A percentile compares a stretch with the other conserved stretches of the same genome.
Conservation (phyloP, 768 basidiomycete genomes). For the Lactarius pseudohatsudake region DNA sequence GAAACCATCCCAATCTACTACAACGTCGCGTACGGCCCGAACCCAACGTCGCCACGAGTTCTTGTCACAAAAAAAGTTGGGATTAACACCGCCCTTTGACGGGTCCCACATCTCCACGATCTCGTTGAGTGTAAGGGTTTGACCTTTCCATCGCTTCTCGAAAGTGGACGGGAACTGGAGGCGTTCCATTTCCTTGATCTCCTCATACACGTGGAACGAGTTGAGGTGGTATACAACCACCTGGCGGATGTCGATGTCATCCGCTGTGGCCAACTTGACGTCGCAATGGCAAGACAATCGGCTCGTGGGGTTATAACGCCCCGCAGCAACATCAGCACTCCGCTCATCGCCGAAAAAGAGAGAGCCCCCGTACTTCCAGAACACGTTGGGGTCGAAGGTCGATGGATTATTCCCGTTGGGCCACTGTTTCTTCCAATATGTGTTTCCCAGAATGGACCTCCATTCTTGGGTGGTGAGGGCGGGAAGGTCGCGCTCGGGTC, state of each 20-base stretch:
- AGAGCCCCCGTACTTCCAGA: neutral
- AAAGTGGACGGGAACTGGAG: too few species aligned
- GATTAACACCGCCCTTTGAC: neutral
- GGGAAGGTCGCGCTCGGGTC: neutral
- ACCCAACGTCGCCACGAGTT: neutral
- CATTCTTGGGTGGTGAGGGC: constrained; percentile 1
- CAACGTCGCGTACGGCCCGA: neutral
- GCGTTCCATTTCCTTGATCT: too few species aligned
- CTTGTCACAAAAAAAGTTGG: neutral
- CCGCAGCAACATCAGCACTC: neutral
- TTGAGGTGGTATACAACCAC: too few species aligned
- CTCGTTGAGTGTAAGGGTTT: neutral
- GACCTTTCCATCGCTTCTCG: neutral
- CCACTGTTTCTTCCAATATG: neutral
- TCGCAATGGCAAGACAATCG: neutral
- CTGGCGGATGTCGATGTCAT: too few species aligned
- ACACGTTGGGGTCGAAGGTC: neutral
- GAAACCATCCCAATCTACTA: neutral
- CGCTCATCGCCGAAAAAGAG: neutral
- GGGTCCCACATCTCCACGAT: neutral
- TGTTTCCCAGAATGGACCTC: neutral
- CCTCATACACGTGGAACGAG: too few species aligned
- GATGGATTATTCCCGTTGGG: neutral
- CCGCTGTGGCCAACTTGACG: too few species aligned
- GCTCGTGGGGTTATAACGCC: neutral